Conservation (phyloP, 768 basidiomycete species). For the Calocera viscosa region DNA sequence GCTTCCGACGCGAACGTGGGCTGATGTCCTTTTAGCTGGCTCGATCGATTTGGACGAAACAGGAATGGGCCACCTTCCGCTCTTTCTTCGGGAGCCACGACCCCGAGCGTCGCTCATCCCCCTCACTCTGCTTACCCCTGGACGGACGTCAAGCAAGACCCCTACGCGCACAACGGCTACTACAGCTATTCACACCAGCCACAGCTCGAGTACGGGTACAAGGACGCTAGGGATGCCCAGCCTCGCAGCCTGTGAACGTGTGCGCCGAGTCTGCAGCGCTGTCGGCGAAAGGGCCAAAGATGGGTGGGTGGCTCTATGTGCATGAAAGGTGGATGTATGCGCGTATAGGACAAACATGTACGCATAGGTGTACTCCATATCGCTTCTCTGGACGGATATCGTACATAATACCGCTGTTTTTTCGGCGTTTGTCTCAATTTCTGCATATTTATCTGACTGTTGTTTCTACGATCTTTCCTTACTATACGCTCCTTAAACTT, state of each 20-base stretch:
- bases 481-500: not conserved
- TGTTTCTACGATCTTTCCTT: not conserved
- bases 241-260: not conserved
- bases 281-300: not conserved
- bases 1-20: not conserved
- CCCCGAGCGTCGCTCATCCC: not conserved
- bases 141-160: not conserved
- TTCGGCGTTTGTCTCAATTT: not conserved
- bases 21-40: not conserved
- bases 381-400: not conserved
- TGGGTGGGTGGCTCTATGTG: not conserved
- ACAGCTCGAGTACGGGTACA: not conserved
- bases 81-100: not conserved
- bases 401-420: conserved; percentile 1
- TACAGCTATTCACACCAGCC: not conserved
- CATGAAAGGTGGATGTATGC: not conserved
- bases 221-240: not conserved
- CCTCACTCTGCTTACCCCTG: not conserved
- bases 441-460: conserved; percentile 1
- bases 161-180: not conserved
- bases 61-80: not conserved
- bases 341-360: not conserved
- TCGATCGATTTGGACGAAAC: not conserved
- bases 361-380: not conserved
- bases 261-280: not conserved